Evolutionary conservation across 345 rosid genomes (phyloP).

Genomic region (Litchi chinensis): DNA sequence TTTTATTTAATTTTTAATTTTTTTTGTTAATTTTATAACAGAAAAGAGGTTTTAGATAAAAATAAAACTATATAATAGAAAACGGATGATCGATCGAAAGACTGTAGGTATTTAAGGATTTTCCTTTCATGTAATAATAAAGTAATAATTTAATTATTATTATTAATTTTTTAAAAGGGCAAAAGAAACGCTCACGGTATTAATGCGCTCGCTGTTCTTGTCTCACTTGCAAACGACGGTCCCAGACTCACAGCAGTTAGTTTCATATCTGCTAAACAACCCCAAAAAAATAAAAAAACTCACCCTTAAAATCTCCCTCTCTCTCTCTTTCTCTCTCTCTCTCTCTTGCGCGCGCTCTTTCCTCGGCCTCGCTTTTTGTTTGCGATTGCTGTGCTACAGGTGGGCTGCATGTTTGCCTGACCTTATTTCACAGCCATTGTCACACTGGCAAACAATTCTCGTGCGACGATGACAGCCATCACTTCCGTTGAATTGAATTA

Average conservation of each 20-base stretch:
- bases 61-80: no score
- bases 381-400: not conserved
- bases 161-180: not conserved
- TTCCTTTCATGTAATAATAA: not conserved
- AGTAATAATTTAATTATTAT: not conserved
- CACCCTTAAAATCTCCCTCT: not conserved
- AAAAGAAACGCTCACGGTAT: not conserved
- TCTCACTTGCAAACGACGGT: not conserved
- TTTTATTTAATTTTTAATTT: no score
- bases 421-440: not conserved
- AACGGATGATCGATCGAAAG: no score
- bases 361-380: not conserved
- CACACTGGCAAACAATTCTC: not conserved
- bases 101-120: no score
- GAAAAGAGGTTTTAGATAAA: no score
- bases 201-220: not conserved
- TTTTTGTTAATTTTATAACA: no score
- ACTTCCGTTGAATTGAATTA: slow-evolving; percentile 85
- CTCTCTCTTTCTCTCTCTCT: not conserved
- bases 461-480: slow-evolving; percentile 58
- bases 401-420: slow-evolving; percentile 8
- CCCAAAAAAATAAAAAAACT: not conserved
- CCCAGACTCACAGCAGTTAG: not conserved
- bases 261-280: slow-evolving; percentile 5
- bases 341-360: not conserved